phyloP scores from a whole-genome alignment of 2,329 filamentous ascomycete species.

The Nothophaeocryptopus gaeumannii region DNA sequence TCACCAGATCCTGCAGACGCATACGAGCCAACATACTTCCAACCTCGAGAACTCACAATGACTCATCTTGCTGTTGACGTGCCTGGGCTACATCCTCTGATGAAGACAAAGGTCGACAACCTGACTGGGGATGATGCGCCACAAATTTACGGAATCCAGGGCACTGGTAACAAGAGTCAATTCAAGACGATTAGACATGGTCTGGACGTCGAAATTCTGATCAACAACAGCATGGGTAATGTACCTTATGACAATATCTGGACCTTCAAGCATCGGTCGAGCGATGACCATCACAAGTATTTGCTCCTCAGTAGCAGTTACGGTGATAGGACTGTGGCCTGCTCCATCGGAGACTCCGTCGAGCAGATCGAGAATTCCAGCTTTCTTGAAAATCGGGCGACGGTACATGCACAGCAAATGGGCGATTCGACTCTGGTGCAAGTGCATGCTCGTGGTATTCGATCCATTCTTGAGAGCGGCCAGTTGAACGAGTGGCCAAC shows the following conservation, averaged over 20 bases:
- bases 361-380: slow-evolving; percentile 93
- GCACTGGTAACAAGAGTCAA: slow-evolving; percentile 80
- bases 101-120: slow-evolving; percentile 90
- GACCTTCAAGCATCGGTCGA: slow-evolving; percentile 82
- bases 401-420: slow-evolving; percentile 87
- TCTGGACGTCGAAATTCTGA: slow-evolving; percentile 75
- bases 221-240: slow-evolving; percentile 29
- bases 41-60: slow-evolving; percentile 70
- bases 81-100: slow-evolving; percentile 82
- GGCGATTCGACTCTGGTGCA: slow-evolving; percentile 91
- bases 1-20: slow-evolving; percentile 69
- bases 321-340: slow-evolving; percentile 66
- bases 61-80: slow-evolving; percentile 51
- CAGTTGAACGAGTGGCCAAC: slow-evolving; percentile 89
- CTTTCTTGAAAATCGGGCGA: slow-evolving; percentile 83
- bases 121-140: slow-evolving; percentile 88
- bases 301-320: slow-evolving; percentile 68
- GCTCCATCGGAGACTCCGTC: slow-evolving; percentile 95
- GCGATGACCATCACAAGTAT: slow-evolving; percentile 86
- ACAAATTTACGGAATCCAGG: slow-evolving; percentile 91
- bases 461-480: slow-evolving; percentile 75
- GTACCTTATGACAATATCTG: slow-evolving; percentile 60
- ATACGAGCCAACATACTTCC: slow-evolving; percentile 80
- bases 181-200: slow-evolving; percentile 93
- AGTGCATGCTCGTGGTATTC: slow-evolving; percentile 93